A percentile compares a stretch with the other conserved stretches of the same genome.
These are phyloP conservation scores for Quercus berberidifolia DNA, from an alignment of 306 rosid species.

Conservation along the genomic window DNA sequence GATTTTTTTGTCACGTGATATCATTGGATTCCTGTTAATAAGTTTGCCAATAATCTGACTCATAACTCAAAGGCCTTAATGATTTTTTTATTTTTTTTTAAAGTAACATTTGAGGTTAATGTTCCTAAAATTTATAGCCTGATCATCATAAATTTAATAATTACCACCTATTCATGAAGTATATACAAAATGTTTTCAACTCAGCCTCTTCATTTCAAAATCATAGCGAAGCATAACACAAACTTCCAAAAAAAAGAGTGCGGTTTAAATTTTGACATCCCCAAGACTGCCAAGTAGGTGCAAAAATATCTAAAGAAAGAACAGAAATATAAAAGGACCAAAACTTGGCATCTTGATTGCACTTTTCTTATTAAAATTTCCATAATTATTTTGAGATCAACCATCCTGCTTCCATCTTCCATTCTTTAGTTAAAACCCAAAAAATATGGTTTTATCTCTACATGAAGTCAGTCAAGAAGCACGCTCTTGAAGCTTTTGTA, in stretches of 20 bases:
- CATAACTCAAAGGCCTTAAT: not conserved
- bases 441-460: not conserved
- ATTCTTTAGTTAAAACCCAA: not conserved
- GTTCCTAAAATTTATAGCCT: conserved; percentile 11
- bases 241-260: not conserved
- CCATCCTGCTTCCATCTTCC: not conserved
- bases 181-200: conserved; percentile 4
- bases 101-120: not conserved
- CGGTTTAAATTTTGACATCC: not conserved
- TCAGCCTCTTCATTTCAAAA: not conserved
- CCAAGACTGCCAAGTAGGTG: not conserved
- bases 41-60: not conserved
- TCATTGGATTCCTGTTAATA: not conserved
- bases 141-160: conserved; percentile 1
- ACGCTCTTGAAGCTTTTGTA: not conserved
- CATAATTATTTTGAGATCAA: not conserved
- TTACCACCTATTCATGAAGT: not conserved
- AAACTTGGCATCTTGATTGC: not conserved
- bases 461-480: not conserved
- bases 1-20: not conserved
- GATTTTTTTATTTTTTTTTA: not conserved
- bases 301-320: no score
- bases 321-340: no score
- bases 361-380: not conserved
- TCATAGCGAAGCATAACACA: not conserved